Evolutionary conservation across 140 eudicot species (phyloP), one percentile per base, ranked within the genome.

Genomic region (Artemisia princeps): DNA sequence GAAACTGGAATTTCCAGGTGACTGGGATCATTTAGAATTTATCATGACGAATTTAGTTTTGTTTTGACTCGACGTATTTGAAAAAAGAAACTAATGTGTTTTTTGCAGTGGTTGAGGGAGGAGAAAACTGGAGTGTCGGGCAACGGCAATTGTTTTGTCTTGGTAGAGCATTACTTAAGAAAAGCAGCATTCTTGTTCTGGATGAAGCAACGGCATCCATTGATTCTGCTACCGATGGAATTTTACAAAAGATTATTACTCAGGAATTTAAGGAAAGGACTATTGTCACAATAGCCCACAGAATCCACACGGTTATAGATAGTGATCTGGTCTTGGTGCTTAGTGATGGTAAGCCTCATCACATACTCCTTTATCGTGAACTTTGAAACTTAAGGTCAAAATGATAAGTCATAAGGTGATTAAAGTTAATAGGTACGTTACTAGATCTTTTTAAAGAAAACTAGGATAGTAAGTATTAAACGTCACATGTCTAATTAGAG

Each of bases 141-240:
- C 89, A 83, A 68, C 74, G 89, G 59, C 89, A 83, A 58, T 68
- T 83, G 52, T 77, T 83, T 60, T 80, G 89, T 65, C 89, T 83
- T 40, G 86, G 86, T 52, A 68, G 89, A 74, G 89, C 86, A 4
- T 44, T 83, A 68, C 86, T 83, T n/a, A 80, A 80, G 63, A 80
- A 82, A 69, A 74, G 81, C 79, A 68, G 79, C 64, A 83, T 83
- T 67, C 83, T 83, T 56, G 83, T 83, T 77, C 84, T 83, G 50
- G 89, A 83, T 77, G 89, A 83, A 77, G 89, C 89, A 60, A 83
- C 89, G 0, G 86, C 89, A 28, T 80, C 89, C 46, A 77, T 83
- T 37, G 89, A 83, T 69, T 80, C 86, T 2, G 86, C 83, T 15
- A 83, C 86, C 0, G 86, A 83, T 60, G 89, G 83, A 54, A 55